These are phyloP conservation scores for Tolypocladium sp. DNA, from an alignment of 2,329 filamentous ascomycete species.

Conservation along the genomic window DNA sequence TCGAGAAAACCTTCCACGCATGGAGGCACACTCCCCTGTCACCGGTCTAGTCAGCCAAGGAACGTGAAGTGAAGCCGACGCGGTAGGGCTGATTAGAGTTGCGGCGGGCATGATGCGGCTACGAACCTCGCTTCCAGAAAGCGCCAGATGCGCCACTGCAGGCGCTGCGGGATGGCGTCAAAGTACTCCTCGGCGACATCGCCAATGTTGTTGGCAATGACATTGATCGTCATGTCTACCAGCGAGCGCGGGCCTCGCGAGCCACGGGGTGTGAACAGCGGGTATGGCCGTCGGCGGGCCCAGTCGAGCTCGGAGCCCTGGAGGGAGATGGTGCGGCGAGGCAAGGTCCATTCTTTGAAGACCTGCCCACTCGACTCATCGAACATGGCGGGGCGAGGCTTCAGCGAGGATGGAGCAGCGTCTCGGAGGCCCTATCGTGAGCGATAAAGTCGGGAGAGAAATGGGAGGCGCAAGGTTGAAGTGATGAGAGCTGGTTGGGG, in stretches of 20 bases:
- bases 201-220: slow-evolving; percentile 27
- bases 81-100: not conserved
- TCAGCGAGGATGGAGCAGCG: not conserved
- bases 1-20: slow-evolving; percentile 30
- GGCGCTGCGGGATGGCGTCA: slow-evolving; percentile 21
- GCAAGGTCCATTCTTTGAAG: slow-evolving; percentile 26
- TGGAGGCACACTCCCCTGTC: slow-evolving; percentile 26
- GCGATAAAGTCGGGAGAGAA: not conserved
- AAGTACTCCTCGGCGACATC: slow-evolving; percentile 22
- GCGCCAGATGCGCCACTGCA: slow-evolving; percentile 29
- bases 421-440: not conserved
- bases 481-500: not conserved
- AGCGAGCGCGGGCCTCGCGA: slow-evolving; percentile 25
- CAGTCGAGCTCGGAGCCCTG: slow-evolving; percentile 20
- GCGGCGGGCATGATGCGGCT: not conserved
- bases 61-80: not conserved
- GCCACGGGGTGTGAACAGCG: slow-evolving; percentile 14
- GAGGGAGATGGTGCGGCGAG: slow-evolving; percentile 13
- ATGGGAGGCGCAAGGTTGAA: not conserved
- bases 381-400: slow-evolving; percentile 16
- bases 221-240: slow-evolving; percentile 27
- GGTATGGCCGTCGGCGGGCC: slow-evolving; percentile 22
- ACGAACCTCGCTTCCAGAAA: slow-evolving; percentile 29
- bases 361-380: slow-evolving; percentile 24
- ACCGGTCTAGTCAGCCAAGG: not conserved